Conservation (phyloP, 2,329 filamentous ascomycete species). For the Xylariomycetidae sp. region DNA sequence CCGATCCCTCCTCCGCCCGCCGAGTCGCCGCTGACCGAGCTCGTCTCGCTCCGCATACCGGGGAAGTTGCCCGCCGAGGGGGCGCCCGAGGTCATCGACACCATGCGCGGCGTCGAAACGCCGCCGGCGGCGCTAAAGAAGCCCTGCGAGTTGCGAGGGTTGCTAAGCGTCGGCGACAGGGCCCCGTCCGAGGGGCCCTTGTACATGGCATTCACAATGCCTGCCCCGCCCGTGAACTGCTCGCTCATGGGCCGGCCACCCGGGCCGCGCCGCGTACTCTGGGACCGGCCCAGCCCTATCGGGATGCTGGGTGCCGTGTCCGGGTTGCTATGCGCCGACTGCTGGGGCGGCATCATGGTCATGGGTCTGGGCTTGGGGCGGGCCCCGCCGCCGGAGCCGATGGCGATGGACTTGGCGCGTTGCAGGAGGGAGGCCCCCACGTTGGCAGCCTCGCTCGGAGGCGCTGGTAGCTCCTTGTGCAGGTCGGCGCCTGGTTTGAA, state of each 20-base stretch:
- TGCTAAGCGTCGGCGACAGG: slow-evolving; percentile 53
- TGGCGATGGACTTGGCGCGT: slow-evolving; percentile 58
- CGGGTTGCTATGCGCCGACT: slow-evolving; percentile 56
- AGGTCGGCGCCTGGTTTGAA: slow-evolving; percentile 51
- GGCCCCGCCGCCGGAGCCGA: slow-evolving; percentile 20
- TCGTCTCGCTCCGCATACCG: slow-evolving; percentile 62
- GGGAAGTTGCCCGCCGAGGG: slow-evolving; percentile 63
- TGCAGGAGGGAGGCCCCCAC: slow-evolving; percentile 49
- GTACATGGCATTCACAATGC: slow-evolving; percentile 87
- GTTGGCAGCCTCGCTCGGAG: slow-evolving; percentile 54
- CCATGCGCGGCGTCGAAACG: slow-evolving; percentile 20
- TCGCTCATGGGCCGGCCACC: slow-evolving; percentile 60
- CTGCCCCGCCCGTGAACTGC: slow-evolving; percentile 59
- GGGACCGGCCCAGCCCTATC: slow-evolving; percentile 52
- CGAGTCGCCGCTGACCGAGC: slow-evolving; percentile 64
- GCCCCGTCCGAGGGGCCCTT: slow-evolving; percentile 65
- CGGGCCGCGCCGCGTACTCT: slow-evolving; percentile 45
- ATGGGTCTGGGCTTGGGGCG: slow-evolving; percentile 51
- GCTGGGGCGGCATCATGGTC: slow-evolving; percentile 42
- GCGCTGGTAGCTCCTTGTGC: slow-evolving; percentile 82
- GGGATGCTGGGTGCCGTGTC: slow-evolving; percentile 74
- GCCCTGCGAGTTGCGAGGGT: slow-evolving; percentile 57
- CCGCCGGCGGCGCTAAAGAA: slow-evolving; percentile 60
- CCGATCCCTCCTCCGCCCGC: slow-evolving; percentile 57
- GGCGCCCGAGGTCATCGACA: slow-evolving; percentile 41